These are phyloP conservation scores for Tolypocladium album DNA, from an alignment of 2,329 filamentous ascomycete species.

Conservation along the genomic window DNA sequence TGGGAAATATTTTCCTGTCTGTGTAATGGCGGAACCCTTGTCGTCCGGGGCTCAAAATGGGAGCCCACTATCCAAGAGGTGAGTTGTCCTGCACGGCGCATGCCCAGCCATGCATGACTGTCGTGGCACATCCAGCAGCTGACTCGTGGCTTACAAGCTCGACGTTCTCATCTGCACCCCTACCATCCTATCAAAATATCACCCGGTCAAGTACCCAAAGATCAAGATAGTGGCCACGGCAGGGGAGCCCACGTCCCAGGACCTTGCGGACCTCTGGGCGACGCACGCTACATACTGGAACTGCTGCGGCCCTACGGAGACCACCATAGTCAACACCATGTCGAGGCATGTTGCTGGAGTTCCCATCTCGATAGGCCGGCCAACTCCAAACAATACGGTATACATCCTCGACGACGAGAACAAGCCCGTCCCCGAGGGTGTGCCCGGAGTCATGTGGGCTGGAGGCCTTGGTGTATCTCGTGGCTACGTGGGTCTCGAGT, in stretches of 20 bases:
- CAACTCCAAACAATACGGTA: slow-evolving; percentile 45
- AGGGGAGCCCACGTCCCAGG: slow-evolving; percentile 39
- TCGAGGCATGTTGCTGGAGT: slow-evolving; percentile 35
- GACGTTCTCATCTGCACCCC: slow-evolving; percentile 46
- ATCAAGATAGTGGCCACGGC: slow-evolving; percentile 42
- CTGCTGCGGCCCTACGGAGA: slow-evolving; percentile 49
- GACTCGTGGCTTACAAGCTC: slow-evolving; percentile 19
- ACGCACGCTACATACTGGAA: slow-evolving; percentile 38
- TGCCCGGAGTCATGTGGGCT: slow-evolving; percentile 44
- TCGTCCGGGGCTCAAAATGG: slow-evolving; percentile 41
- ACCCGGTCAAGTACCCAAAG: slow-evolving; percentile 33
- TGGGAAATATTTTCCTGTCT: slow-evolving; percentile 50
- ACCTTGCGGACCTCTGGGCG: slow-evolving; percentile 46
- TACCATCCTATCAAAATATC: slow-evolving; percentile 40
- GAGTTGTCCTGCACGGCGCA: slow-evolving; percentile 2
- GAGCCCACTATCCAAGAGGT: slow-evolving; percentile 33
- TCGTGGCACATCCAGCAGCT: not conserved
- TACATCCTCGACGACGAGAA: slow-evolving; percentile 40
- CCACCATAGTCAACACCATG: slow-evolving; percentile 49
- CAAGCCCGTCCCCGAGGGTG: slow-evolving; percentile 32
- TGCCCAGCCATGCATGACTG: not conserved
- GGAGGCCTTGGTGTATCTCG: slow-evolving; percentile 43
- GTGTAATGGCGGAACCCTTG: slow-evolving; percentile 46
- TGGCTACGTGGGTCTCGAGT: slow-evolving; percentile 43
- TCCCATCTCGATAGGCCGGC: slow-evolving; percentile 40